Evolutionary conservation across 306 rosid genomes (phyloP).

Genomic region (Canavalia ensiformis): DNA sequence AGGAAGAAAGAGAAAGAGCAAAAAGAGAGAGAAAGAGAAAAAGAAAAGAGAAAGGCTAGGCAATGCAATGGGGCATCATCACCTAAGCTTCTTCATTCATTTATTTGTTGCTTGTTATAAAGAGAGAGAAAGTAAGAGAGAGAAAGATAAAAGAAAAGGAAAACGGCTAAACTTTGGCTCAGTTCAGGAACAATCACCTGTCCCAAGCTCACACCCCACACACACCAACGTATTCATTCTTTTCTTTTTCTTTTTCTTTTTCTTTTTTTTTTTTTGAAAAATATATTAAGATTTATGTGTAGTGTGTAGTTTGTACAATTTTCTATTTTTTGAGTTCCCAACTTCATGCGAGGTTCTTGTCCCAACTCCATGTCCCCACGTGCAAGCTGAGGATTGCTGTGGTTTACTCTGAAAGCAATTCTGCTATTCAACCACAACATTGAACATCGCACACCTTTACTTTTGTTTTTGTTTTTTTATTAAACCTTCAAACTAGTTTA

Average conservation of each 20-base stretch:
- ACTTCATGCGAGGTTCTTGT: slow-evolving; percentile 41
- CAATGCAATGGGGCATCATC: slow-evolving; percentile 35
- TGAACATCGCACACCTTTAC: not conserved
- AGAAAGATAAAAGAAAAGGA: slow-evolving; percentile 45
- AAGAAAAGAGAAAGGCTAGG: slow-evolving; percentile 1
- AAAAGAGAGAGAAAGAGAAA: not conserved
- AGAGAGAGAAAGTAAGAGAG: slow-evolving; percentile 25
- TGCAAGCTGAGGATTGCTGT: slow-evolving; percentile 28
- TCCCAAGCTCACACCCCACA: slow-evolving; percentile 35
- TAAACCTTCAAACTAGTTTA: not conserved
- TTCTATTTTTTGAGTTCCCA: slow-evolving; percentile 17
- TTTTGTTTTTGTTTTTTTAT: not conserved
- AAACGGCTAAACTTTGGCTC: slow-evolving; percentile 58
- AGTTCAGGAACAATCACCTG: slow-evolving; percentile 39
- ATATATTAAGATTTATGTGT: not conserved
- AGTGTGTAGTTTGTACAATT: not conserved
- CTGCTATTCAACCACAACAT: slow-evolving; percentile 6
- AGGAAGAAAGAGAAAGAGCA: not conserved
- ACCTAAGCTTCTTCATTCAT: slow-evolving; percentile 14
- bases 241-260: slow-evolving; percentile 55
- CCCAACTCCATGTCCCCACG: slow-evolving; percentile 47
- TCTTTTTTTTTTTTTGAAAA: not conserved
- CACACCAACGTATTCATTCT: slow-evolving; percentile 61
- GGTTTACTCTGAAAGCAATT: slow-evolving; percentile 43
- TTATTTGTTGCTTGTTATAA: slow-evolving; percentile 26